Evolutionary conservation across 306 rosid genomes (phyloP), one percentile per base, ranked within the genome.

Genomic region (Abrus precatorius): DNA sequence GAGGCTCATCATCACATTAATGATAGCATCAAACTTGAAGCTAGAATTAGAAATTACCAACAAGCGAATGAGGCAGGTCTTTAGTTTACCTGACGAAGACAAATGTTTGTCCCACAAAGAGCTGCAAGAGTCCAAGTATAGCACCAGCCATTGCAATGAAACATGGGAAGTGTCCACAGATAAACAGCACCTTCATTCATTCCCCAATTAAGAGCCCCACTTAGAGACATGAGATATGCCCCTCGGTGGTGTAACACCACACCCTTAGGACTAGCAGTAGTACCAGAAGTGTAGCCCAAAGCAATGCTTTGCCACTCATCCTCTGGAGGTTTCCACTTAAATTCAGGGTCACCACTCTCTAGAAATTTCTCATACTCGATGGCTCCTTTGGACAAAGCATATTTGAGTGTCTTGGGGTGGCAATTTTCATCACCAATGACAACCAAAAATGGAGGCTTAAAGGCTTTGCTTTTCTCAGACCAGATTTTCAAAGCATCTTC

Each of bases 81-180:
- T 55, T 6, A 36, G 13, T 36, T 13, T 63, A 63, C 69, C 47
- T 63, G 47, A 1, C 69, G 44, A 40, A 36, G 53, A 44, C 73
- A 67, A 28, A 67, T 44, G 40, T 67, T 67, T 1, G 73, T 67
- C 40, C 73, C 73, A 28, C 40, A 67, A 67, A 69, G 59, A 44
- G 68, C 60, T 50, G 55, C 73, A 45, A 67, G 73, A 33, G 90
- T 77, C 97, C 98, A 92, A 52, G 97, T 7, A 80, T 86, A 94
- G 59, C 97, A 89, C 98, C 98, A 94, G 74, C 98, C 98, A 84
- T 92, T 92, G 87, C 98, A 94, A 69, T 94, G 98, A 76, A 94
- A 94, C 98, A 94, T 90, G 30, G 98, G 97, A 9, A 94, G 85
- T 28, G 98, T 94, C 98, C 98, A 94, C 28, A 94, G 81, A 82